Evolutionary conservation across 179 eudicot genomes (phyloP), one percentile per base, ranked within the genome.

Genomic region (Vitellaria paradoxa): DNA sequence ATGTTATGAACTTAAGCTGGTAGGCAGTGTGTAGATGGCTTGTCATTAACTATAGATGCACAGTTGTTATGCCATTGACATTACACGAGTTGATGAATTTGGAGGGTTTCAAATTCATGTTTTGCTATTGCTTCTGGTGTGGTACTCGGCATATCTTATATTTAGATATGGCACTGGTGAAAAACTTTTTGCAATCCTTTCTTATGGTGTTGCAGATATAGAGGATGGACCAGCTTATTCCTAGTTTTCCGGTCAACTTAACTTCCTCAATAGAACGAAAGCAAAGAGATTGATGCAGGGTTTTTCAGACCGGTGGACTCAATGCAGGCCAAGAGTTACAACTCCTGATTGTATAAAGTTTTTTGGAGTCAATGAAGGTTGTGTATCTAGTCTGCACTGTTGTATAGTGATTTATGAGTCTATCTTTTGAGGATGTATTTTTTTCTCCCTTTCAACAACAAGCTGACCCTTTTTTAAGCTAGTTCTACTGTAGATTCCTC

Each of bases 341-440:
- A 61, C 55, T 53, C 59, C 57, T 47, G 37, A 30, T 30, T 1
- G 37, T 30, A 30, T 30, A 0, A 57, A 66, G 11, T 10, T 40
- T n/a, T 40, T 9, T 76, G 53, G 21, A 18, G 68, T 26, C 61
- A 49, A 30, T 6, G 6, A 42, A 40, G 73, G 53, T 23, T 26
- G 11, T 70, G 18, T 63, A 77, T 55, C 76, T 61, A 15, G 40
- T 62, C 70, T 71, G 40, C 67, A 57, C 24, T 70, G 70, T 70
- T 50, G 11, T 70, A 70, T n/a, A 49, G 37, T 70, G 52, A 47
- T 75, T 75, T 63, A 64, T 23, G 56, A 30, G 45, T 64, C 40
- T 70, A 46, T 46, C 56, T 61, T 72, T 61, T 40, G 4, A 45
- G 30, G 52, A 17, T 70, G 64, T 57, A 26, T 26, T n/a, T 72